Evolutionary conservation across 306 rosid species (phyloP).

Genomic region (Gastrolobium bilobum): DNA sequence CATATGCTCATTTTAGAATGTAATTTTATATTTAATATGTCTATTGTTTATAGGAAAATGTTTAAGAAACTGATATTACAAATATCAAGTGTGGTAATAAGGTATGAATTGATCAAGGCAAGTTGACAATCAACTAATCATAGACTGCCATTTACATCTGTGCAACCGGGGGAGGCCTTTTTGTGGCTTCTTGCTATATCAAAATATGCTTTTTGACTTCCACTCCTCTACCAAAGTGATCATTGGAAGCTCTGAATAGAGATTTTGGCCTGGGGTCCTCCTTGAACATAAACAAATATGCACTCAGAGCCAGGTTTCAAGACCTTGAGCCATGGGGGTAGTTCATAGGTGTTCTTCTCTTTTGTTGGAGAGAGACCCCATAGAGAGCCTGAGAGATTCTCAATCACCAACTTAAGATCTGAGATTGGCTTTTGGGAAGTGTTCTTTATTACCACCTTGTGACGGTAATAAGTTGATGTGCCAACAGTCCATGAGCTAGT

Average conservation of each 20-base stretch:
- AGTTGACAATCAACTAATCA: background rate
- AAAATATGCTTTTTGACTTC: background rate
- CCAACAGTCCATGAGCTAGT: conserved; percentile 60
- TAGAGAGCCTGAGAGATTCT: conserved; percentile 70
- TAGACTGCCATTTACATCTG: background rate
- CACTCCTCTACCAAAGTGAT: background rate
- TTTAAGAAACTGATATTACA: background rate
- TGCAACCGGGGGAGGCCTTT: background rate
- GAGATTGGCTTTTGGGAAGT: conserved; percentile 69
- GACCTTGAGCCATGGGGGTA: conserved; percentile 73
- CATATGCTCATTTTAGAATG: background rate
- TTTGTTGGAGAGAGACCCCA: conserved; percentile 83
- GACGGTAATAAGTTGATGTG: conserved; percentile 63
- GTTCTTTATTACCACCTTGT: conserved; percentile 81
- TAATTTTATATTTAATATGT: background rate
- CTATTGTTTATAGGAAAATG: background rate
- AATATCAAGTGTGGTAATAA: background rate
- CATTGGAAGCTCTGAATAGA: conserved; percentile 59
- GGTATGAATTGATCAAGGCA: no score
- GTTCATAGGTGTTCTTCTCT: conserved; percentile 68
- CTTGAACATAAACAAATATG: conserved; percentile 79
- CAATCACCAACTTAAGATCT: conserved; percentile 62
- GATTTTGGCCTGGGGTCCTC: conserved; percentile 79
- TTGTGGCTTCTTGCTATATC: background rate
- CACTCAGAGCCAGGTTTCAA: conserved; percentile 71